Evolutionary conservation across 164 flowering plant species (phyloP).

Genomic region (Annona cherimola): DNA sequence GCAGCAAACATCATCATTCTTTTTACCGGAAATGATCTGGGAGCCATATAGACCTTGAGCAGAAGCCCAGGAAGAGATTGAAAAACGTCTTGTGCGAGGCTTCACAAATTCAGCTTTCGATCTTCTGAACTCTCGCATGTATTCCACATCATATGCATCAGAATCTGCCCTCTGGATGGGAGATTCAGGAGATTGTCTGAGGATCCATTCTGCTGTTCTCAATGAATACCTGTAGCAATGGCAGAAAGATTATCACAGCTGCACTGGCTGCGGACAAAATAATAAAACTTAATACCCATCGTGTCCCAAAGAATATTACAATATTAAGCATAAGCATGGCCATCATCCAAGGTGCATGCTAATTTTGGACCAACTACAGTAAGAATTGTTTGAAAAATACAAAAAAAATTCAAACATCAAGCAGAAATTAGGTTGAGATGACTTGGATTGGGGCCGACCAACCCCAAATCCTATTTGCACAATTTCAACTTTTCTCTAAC

Average conservation of each 20-base stretch:
- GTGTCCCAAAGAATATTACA: no score
- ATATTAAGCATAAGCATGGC: no score
- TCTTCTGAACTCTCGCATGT: slow-evolving; percentile 7
- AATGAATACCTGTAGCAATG: slow-evolving; percentile 29
- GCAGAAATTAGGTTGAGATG: no score
- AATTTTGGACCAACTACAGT: no score
- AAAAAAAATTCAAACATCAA: no score
- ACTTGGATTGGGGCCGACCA: no score
- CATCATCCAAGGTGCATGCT: no score
- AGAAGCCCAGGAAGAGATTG: slow-evolving; percentile 26
- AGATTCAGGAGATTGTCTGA: slow-evolving; percentile 18
- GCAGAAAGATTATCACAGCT: not conserved
- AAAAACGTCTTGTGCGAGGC: slow-evolving; percentile 13
- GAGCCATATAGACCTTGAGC: slow-evolving; percentile 28
- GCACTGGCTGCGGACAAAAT: not conserved
- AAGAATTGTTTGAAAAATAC: no score
- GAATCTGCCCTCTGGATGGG: slow-evolving; percentile 23
- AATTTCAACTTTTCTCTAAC: no score
- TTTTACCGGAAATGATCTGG: not conserved
- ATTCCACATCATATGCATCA: slow-evolving; percentile 23
- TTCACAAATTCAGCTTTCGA: slow-evolving; percentile 13
- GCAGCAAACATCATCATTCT: not conserved
- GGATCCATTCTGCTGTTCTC: slow-evolving; percentile 16
- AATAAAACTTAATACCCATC: not conserved
- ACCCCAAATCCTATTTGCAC: no score